Percentiles rank a stretch among this genome's conserved stretches.
phyloP scores from a whole-genome alignment of 495 filamentous ascomycete species.

The Diplogelasinospora grovesii region DNA sequence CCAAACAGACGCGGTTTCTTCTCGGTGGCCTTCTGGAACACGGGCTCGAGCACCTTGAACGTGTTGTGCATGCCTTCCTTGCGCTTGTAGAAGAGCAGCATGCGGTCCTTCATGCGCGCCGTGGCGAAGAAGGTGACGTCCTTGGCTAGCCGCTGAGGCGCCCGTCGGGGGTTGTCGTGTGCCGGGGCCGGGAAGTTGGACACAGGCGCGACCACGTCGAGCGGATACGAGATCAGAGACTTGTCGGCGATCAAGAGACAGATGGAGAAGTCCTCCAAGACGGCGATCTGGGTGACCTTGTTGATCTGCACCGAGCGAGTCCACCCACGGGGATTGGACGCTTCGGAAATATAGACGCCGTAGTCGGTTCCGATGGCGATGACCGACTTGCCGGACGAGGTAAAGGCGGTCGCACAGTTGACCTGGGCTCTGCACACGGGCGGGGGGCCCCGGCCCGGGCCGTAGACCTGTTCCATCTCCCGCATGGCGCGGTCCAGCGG shows the following conservation, averaged over 20 bases:
- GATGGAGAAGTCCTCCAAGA: constrained; percentile 90
- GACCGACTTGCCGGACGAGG: constrained; percentile 73
- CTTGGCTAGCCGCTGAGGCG: constrained; percentile 86
- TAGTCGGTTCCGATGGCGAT: constrained; percentile 93
- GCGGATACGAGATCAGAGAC: constrained; percentile 85
- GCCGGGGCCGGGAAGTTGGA: constrained; percentile 54
- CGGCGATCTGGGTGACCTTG: constrained; percentile 85
- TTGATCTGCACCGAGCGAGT: constrained; percentile 64
- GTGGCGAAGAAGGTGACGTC: constrained; percentile 96
- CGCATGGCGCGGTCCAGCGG: constrained; percentile 85
- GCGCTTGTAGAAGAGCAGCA: constrained; percentile 93
- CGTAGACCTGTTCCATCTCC: constrained; percentile 75
- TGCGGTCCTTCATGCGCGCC: constrained; percentile 92
- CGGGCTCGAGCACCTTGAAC: constrained; percentile 94
- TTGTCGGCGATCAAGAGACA: constrained; percentile 88
- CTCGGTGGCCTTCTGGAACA: constrained; percentile 79
- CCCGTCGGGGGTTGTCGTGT: constrained; percentile 60
- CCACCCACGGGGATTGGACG: constrained; percentile 85
- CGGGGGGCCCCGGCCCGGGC: constrained; percentile 56
- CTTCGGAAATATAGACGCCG: constrained; percentile 82
- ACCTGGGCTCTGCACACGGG: constrained; percentile 78
- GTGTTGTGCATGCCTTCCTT: constrained; percentile 83
- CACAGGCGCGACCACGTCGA: constrained; percentile 77
- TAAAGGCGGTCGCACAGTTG: constrained; percentile 90
- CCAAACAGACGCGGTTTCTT: constrained; percentile 67